Evolutionary conservation across 1,284 basidiomycete species (phyloP), one percentile per base, ranked within the genome.

Genomic region (Ustilago nuda): DNA sequence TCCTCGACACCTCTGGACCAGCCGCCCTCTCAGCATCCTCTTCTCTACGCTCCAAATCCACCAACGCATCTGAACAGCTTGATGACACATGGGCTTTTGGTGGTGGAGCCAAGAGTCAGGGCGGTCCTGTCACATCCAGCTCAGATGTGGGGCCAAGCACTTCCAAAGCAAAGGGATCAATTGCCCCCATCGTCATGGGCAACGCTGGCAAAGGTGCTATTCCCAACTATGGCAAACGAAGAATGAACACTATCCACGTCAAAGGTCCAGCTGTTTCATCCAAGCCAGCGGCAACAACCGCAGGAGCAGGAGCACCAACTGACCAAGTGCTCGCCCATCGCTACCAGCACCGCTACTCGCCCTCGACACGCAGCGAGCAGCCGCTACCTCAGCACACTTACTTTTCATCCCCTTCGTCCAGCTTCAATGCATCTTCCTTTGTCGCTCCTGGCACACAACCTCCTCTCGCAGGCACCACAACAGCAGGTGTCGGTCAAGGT

Each of bases 391-490:
- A 84, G 46, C 80, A 79, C 13, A 82, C 78, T 54, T 84, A 82
- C 65, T 85, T 84, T 56, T 83, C 83, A 15, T 75, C 76, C 13
- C 80, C 83, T 4, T 83, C 83, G 2, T 80, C 78, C 4, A 82
- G 81, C 13, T 83, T 84, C 69, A 83, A 85, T 32, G 80, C 80
- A 6, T 78, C 79, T 3, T 79, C 80, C 13, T 83, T 77, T 52
- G 80, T 78, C 5, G 70, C 78, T 2, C 78, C 80, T 0, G 82
- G 81, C 41, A 72, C 68, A 3, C 77, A 71, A 11, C 76, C 76
- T 13, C 81, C 81, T 0, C 61, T 81, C 0, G 71, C 65, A 6
- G 78, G 80, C 13, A 63, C 63, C 0, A 62, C 66, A 19, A 75
- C 70, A 0, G 80, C 71, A 5, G 81, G 76, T 1, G 58, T 73